These are phyloP conservation scores for Rhizopus microsporus DNA, from an alignment of 371 early-diverging fungal species.

Conservation along the genomic window DNA sequence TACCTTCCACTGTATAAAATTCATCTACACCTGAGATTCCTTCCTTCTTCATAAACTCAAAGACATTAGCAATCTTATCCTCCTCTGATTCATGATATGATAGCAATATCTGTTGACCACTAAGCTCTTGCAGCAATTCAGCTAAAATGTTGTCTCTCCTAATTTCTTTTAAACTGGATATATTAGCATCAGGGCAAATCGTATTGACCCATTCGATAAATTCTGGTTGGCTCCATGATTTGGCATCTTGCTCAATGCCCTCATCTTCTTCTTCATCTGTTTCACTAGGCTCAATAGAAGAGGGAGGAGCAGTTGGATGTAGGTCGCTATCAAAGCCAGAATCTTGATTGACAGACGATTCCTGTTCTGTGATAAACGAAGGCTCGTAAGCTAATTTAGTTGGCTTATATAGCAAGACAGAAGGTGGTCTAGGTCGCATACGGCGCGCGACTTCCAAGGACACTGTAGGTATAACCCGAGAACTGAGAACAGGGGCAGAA, in stretches of 20 bases:
- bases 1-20: constrained; percentile 53
- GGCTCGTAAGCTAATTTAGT: constrained; percentile 15
- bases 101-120: constrained; percentile 49
- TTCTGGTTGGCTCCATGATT: constrained; percentile 42
- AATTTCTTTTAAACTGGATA: constrained; percentile 51
- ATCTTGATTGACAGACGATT: constrained; percentile 5
- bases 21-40: constrained; percentile 51
- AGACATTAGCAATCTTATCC: constrained; percentile 56
- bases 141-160: constrained; percentile 57
- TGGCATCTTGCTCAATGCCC: not conserved
- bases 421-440: constrained; percentile 68
- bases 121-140: constrained; percentile 51
- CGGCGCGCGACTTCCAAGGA: constrained; percentile 63
- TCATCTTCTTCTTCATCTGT: constrained; percentile 10
- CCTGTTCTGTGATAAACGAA: not conserved
- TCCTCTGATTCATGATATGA: constrained; percentile 39
- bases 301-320: not conserved
- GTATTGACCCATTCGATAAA: constrained; percentile 63
- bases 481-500: constrained; percentile 64
- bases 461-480: constrained; percentile 63
- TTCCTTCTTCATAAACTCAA: constrained; percentile 62
- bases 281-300: not conserved
- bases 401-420: constrained; percentile 34
- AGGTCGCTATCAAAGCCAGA: constrained; percentile 12
- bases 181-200: constrained; percentile 36